phyloP scores from a whole-genome alignment of 805 yeast genomes.

The Saccharomycopsis malanga region DNA sequence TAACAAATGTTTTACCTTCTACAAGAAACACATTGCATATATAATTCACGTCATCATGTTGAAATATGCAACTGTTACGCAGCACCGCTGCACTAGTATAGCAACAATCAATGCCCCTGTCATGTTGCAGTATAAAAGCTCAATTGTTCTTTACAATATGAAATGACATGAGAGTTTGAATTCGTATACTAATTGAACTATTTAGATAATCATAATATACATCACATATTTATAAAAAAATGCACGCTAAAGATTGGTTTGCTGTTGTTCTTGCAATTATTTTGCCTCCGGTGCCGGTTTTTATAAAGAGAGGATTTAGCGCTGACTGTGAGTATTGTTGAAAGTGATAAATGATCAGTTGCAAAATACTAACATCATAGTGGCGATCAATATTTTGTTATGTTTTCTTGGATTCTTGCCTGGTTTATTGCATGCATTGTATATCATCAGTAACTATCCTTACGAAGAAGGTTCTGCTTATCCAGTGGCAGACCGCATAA shows the following conservation, averaged over 20 bases:
- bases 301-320: slow-evolving; percentile 58
- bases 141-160: no score
- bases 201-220: no score
- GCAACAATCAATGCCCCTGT: no score
- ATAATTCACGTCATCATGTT: no score
- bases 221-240: no score
- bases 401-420: slow-evolving; percentile 62
- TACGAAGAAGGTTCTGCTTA: slow-evolving; percentile 27
- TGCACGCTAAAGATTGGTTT: slow-evolving; percentile 48
- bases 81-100: no score
- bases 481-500: slow-evolving; percentile 18
- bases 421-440: slow-evolving; percentile 62
- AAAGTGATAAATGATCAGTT: background rate
- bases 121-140: no score
- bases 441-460: slow-evolving; percentile 54
- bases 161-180: no score
- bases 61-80: no score
- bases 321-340: slow-evolving; percentile 38
- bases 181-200: no score
- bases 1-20: no score
- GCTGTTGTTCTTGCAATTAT: slow-evolving; percentile 61
- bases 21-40: no score
- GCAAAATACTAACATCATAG: slow-evolving; percentile 20
- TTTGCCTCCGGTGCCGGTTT: slow-evolving; percentile 67
- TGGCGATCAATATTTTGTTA: slow-evolving; percentile 52